Evolutionary conservation across 345 rosid species (phyloP).

Genomic region (Abelmoschus esculentus): DNA sequence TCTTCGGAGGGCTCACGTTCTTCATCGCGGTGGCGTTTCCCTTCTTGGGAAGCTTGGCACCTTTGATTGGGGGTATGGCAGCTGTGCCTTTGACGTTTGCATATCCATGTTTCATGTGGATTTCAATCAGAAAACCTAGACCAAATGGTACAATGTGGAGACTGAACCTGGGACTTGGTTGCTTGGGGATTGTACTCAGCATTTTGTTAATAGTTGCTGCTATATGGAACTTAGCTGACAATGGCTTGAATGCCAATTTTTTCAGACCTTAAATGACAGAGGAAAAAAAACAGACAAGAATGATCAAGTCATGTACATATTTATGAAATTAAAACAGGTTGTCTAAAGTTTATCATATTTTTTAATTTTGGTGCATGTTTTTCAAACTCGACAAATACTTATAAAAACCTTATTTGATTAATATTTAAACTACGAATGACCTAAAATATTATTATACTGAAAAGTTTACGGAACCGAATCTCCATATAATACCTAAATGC

Average conservation of each 20-base stretch:
- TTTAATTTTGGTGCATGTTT: too few relatives aligned
- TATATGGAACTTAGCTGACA: conserved; percentile 24
- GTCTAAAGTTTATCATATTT: too few relatives aligned
- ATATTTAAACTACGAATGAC: too few relatives aligned
- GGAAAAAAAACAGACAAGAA: not conserved
- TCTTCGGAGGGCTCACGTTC: conserved; percentile 38
- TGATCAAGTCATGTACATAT: not conserved
- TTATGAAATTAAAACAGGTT: not conserved
- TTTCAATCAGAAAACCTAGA: conserved; percentile 19
- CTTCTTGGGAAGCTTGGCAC: conserved; percentile 31
- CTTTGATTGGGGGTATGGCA: conserved; percentile 37
- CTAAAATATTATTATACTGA: too few relatives aligned
- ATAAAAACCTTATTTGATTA: too few relatives aligned
- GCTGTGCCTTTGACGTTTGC: conserved; percentile 33
- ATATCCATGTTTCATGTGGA: conserved; percentile 62
- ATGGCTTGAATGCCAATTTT: conserved; percentile 40
- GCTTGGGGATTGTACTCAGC: conserved; percentile 28
- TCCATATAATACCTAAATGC: not conserved
- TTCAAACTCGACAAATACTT: too few relatives aligned
- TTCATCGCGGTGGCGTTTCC: conserved; percentile 41
- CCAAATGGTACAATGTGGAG: conserved; percentile 20
- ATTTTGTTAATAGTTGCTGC: conserved; percentile 32
- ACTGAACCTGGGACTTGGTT: conserved; percentile 40
- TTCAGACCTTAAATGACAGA: conserved; percentile 25
- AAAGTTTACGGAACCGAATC: too few relatives aligned